Evolutionary conservation across 192 early-diverging fungal genomes (phyloP), one percentile per base, ranked within the genome.

Genomic region (Linnemannia hyalina): DNA sequence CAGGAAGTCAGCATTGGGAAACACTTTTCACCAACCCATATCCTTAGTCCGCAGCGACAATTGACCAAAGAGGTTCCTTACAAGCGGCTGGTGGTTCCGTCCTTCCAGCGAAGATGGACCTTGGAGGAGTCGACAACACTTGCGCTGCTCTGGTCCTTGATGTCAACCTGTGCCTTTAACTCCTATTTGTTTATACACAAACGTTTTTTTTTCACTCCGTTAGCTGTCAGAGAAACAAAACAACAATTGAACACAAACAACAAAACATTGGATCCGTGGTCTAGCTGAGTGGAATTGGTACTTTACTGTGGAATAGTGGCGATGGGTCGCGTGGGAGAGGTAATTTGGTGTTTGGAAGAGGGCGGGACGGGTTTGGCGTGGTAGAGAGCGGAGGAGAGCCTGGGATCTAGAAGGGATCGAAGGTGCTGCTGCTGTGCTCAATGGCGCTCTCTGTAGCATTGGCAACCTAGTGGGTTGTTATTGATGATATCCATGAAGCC

Each of bases 61-160:
- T 11, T 13, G 6, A 11, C 22, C 3, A 16, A 71, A 70, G 23
- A 41, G 42, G 10, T 13, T 44, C 38, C 75, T 69, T 81, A 86
- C 84, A 86, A 86, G 46, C 76, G 78, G 29, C 84, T 86, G 13
- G 80, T 86, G 40, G 70, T 78, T 29, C 84, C 84, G 46, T 81
- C 80, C 38, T 54, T 70, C 84, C 84, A 86, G 6, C 41, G 57
- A 70, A 86, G 75, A 63, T 86, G 84, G 20, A 86, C 74, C 54
- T 86, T 86, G 29, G 60, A 73, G 20, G 57, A 73, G 42, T 76
- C 84, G 10, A 57, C 72, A 26, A 78, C 70, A 26, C 35, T 49
- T 6, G 54, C 80, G 60, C 46, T 74, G 65, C 44, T 68, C 75
- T 80, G 55, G 54, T 78, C 79, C 9, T 73, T 60, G 7, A 54